Evolutionary conservation across 2,329 filamentous ascomycete genomes (phyloP), one percentile per base, ranked within the genome.

Genomic region (Aureobasidium sp.): DNA sequence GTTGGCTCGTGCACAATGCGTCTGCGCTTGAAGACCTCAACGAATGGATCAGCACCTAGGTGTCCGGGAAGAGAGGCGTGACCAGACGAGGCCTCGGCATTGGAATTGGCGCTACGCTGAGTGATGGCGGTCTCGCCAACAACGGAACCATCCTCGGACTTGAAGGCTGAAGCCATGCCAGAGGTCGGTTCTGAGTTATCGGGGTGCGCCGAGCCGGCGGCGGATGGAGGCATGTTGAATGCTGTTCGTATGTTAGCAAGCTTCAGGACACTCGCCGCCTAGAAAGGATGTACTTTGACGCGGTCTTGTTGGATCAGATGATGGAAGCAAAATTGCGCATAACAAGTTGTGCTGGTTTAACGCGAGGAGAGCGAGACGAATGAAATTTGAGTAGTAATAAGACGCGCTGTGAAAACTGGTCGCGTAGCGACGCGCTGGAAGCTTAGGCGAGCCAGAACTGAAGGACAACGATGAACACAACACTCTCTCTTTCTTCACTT

Each of bases 11-110:
- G 15, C 21, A 35, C 31, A 19, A 38, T 6, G 35, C 55, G 43
- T 40, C 43, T 58, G 55, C 42, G 55, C 31, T 47, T 58, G 43
- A n/a, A 58, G 10, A n/a, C 21, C 15, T 57, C 54, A 8, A 31
- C n/a, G 11, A 19, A 35, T 3, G 33, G 6, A 11, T 15, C 15
- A 17, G 25, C 10, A 11, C n/a, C 38, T 38, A 6, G 4, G 23
- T 13, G 6, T 19, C 4, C 35, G 17, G 49, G 13, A 17, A 29
- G 31, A 50, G 15, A 37, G 13, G 10, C 13, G 10, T 15, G 13
- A 25, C 17, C 31, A 25, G 47, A 35, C 47, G 31, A 25, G 27
- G 46, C 19, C 19, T 37, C 29, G 31, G 13, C 46, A 23, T 21
- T 31, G 3, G 17, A 54, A 5, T 29, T 40, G 21, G 19, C 27